Conservation (phyloP, 2,329 filamentous ascomycete species). For the Arachnomyces sp. region DNA sequence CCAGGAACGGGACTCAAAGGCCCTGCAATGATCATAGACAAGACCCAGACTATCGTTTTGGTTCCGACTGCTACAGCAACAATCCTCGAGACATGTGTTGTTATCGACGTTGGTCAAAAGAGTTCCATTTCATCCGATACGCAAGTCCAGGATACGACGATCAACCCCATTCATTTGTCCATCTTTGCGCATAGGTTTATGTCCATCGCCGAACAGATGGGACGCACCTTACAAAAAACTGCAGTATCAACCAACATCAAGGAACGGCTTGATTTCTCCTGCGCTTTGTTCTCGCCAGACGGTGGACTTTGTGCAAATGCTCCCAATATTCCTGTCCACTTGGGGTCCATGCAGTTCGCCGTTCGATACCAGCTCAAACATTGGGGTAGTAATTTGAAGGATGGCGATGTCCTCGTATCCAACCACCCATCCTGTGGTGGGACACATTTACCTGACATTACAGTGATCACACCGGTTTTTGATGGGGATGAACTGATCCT, state of each 20-base stretch:
- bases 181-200: conserved; percentile 53
- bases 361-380: conserved; percentile 70
- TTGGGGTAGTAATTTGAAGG: conserved; percentile 65
- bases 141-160: conserved; percentile 36
- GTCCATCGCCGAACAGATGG: conserved; percentile 55
- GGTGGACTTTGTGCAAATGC: conserved; percentile 63
- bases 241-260: conserved; percentile 64
- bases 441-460: conserved; percentile 73
- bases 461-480: conserved; percentile 71
- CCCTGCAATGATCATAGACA: conserved; percentile 72
- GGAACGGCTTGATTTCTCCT: conserved; percentile 78
- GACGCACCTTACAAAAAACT: conserved; percentile 49
- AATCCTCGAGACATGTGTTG: conserved; percentile 76
- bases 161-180: conserved; percentile 47
- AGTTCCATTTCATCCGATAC: conserved; percentile 13
- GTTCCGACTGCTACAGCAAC: conserved; percentile 69
- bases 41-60: conserved; percentile 77
- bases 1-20: conserved; percentile 41
- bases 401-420: conserved; percentile 68
- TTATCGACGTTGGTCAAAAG: conserved; percentile 66
- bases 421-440: conserved; percentile 78
- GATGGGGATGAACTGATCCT: conserved; percentile 63
- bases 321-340: conserved; percentile 72
- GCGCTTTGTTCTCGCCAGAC: conserved; percentile 68
- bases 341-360: conserved; percentile 80